A percentile compares a stretch with the other conserved stretches of the same genome.
phyloP scores from a whole-genome alignment of 1,139 yeast species.

The Yamadazyma blattariae region DNA sequence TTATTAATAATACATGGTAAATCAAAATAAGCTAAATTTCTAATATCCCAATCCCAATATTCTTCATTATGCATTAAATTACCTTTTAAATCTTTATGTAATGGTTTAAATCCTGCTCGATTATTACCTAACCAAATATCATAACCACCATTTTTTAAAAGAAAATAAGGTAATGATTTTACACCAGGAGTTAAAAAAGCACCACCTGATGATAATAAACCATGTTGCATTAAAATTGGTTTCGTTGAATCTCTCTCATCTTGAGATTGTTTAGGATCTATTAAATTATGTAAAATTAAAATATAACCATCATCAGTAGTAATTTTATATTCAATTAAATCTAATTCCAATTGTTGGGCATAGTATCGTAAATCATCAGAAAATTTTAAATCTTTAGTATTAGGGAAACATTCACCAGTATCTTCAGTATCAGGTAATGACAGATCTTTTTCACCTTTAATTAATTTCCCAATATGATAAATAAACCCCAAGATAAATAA shows the following conservation, averaged over 20 bases:
- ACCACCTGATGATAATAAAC: slow-evolving; percentile 82
- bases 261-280: slow-evolving; percentile 46
- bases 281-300: slow-evolving; percentile 60
- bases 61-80: slow-evolving; percentile 46
- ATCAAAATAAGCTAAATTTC: slow-evolving; percentile 76
- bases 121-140: slow-evolving; percentile 97
- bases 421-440: slow-evolving; percentile 16
- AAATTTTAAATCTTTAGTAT: slow-evolving; percentile 26
- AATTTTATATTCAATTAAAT: slow-evolving; percentile 55
- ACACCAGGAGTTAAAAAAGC: slow-evolving; percentile 78
- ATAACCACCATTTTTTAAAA: slow-evolving; percentile 67
- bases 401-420: slow-evolving; percentile 25
- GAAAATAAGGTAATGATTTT: slow-evolving; percentile 67
- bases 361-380: slow-evolving; percentile 54
- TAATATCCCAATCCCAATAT: slow-evolving; percentile 84
- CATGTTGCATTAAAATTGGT: slow-evolving; percentile 81
- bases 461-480: slow-evolving; percentile 23
- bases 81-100: slow-evolving; percentile 44
- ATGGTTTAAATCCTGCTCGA: slow-evolving; percentile 77
- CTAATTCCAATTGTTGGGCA: slow-evolving; percentile 57
- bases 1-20: slow-evolving; percentile 68
- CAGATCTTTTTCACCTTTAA: slow-evolving; percentile 18
- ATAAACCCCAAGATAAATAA: slow-evolving; percentile 26
- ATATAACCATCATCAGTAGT: slow-evolving; percentile 81
- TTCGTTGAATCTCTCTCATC: slow-evolving; percentile 27